Evolutionary conservation across 345 rosid genomes (phyloP).

Genomic region (Gossypium sturtianum): DNA sequence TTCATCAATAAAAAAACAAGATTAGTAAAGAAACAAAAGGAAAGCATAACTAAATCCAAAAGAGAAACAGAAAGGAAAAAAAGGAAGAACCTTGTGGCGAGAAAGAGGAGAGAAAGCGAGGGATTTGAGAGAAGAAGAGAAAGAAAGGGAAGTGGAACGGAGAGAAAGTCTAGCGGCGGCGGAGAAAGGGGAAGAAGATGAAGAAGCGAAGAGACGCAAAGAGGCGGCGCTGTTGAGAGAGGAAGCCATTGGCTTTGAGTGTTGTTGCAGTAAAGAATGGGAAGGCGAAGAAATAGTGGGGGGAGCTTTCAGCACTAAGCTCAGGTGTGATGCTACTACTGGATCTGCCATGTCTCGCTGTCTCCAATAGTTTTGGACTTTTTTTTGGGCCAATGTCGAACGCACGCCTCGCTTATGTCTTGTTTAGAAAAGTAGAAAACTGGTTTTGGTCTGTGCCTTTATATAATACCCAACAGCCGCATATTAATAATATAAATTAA

Average conservation of each 20-base stretch:
- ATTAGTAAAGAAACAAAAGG: background rate
- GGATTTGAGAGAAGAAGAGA: slow-evolving; percentile 43
- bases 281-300: background rate
- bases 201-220: slow-evolving; percentile 41
- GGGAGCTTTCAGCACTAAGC: background rate
- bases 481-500: too few species aligned
- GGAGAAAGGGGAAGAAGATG: slow-evolving; percentile 30
- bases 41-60: background rate
- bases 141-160: slow-evolving; percentile 21
- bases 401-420: too few species aligned
- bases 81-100: slow-evolving; percentile 35
- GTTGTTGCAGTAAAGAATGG: background rate
- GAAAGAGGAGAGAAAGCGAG: slow-evolving; percentile 50
- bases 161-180: slow-evolving; percentile 31
- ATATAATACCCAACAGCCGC: too few species aligned
- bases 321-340: background rate
- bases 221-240: slow-evolving; percentile 52
- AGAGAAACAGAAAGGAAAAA: background rate
- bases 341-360: background rate
- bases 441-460: too few species aligned
- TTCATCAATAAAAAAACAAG: background rate
- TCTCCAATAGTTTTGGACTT: background rate
- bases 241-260: slow-evolving; percentile 35
- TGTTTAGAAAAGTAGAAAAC: too few species aligned
- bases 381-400: background rate